A percentile compares a stretch with the other conserved stretches of the same genome.
These are phyloP conservation scores for Rubia yunnanensis DNA, from an alignment of 257 asterid genomes.

Conservation along the genomic window DNA sequence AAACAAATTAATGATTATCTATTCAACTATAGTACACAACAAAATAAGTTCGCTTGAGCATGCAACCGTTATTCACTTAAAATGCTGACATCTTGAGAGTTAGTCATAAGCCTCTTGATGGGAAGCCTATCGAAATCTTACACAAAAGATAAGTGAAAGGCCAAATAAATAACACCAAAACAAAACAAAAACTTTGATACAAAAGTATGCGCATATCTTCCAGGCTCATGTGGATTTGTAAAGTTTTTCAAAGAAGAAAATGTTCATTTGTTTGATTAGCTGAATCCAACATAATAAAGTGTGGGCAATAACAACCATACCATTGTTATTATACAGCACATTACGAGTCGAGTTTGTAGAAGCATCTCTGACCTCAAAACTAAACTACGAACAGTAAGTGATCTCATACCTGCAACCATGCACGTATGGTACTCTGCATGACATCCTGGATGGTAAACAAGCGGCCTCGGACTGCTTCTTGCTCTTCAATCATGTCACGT, in stretches of 20 bases:
- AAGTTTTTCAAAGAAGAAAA: background rate
- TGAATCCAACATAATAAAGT: background rate
- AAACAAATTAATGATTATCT: background rate
- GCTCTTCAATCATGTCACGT: conserved; percentile 92
- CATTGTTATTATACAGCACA: background rate
- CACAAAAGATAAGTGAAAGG: background rate
- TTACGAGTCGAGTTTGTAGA: background rate
- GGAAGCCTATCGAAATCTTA: background rate
- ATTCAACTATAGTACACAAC: background rate
- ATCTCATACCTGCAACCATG: conserved; percentile 81
- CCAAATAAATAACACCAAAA: background rate
- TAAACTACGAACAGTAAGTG: background rate
- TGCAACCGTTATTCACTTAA: background rate
- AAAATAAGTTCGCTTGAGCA: background rate
- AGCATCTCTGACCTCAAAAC: background rate
- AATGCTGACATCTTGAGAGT: background rate
- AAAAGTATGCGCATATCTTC: background rate
- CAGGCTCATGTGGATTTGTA: background rate
- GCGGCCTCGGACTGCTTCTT: conserved; percentile 98
- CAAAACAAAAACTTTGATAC: background rate
- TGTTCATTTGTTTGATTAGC: background rate
- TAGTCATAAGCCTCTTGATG: background rate
- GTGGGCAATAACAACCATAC: background rate
- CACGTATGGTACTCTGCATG: conserved; percentile 93
- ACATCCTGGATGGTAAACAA: conserved; percentile 95